Base-by-base conservation (phyloP, 73 alveolate species). In the Paramecium biaurelia region DNA sequence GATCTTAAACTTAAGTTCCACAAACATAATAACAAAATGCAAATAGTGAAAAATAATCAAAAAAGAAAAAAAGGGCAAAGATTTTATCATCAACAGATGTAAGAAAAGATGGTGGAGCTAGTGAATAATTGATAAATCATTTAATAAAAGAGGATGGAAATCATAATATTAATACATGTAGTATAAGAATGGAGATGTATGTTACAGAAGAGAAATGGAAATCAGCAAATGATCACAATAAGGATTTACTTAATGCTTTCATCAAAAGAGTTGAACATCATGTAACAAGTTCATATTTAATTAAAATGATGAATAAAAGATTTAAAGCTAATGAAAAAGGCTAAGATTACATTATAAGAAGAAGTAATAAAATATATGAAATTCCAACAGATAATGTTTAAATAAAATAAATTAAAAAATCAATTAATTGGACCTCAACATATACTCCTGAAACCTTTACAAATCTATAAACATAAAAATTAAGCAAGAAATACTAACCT, bases 181-280 rank as follows among this genome's bases (percentile, higher is more conserved):
- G 92, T n/a, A 79, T 89, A 4, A 95, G 98, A 49, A 67, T 94
- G 47, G 98, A 95, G 59, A 76, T 95, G 34, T 95, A 95, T 49
- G 98, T 95, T 0, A 79, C 59, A 30, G 95, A 95, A 56, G 84
- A 57, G 10, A 94, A 93, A 74, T 95, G 98, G 94, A 93, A 93
- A 37, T 37, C 35, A 15, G 58, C 95, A 0, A 41, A 63, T 59
- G 34, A 34, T 30, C 49, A 47, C 28, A 87, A 92, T 24, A 87
- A 93, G 56, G 32, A 85, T 23, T 88, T 88, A 56, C 76, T 96
- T 2, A 85, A 79, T 35, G 76, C 95, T 7, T 93, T 96, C 42
- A 95, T 94, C 26, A 38, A 47, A 35, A 49, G 94, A 41, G 93
- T 85, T 21, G 97, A 96, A 47, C 94, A 92, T 10, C 70, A 76